A percentile compares a stretch with the other conserved stretches of the same genome.
Conservation (phyloP, 768 basidiomycete genomes). For the Naganishia friedmannii region DNA sequence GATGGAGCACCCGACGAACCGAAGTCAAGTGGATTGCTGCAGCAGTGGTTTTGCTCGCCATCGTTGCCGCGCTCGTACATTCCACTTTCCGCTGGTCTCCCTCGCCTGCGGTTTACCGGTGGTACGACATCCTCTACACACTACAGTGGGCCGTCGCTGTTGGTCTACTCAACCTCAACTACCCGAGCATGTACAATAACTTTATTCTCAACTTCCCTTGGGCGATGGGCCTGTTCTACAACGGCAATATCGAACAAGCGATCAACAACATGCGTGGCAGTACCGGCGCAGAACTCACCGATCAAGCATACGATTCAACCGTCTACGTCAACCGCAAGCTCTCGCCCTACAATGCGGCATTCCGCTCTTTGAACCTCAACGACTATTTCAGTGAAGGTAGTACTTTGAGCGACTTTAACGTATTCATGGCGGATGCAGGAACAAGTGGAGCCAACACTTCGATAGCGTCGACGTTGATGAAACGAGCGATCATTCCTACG, state of each 20-base stretch:
- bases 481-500: constrained; percentile 41
- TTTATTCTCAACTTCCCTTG: constrained; percentile 85
- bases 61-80: constrained; percentile 61
- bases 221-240: constrained; percentile 68
- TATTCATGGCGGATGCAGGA: constrained; percentile 18
- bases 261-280: constrained; percentile 77
- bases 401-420: constrained; percentile 33
- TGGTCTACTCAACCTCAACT: constrained; percentile 76
- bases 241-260: constrained; percentile 66
- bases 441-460: constrained; percentile 17
- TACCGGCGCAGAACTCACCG: constrained; percentile 73
- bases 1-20: constrained; percentile 72
- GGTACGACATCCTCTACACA: constrained; percentile 76
- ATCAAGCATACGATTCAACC: constrained; percentile 63
- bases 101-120: constrained; percentile 67
- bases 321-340: constrained; percentile 75
- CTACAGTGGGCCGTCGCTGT: constrained; percentile 81
- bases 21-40: constrained; percentile 77
- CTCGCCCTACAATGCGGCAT: constrained; percentile 67
- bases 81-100: constrained; percentile 50
- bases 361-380: constrained; percentile 36
- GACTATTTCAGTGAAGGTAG: constrained; percentile 59
- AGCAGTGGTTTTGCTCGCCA: constrained; percentile 55
- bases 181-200: constrained; percentile 74
- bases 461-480: constrained; percentile 18